Percentiles rank a stretch among this genome's conserved stretches.
Evolutionary conservation across 1,284 basidiomycete genomes (phyloP).

Genomic region (Athelia psychrophila): DNA sequence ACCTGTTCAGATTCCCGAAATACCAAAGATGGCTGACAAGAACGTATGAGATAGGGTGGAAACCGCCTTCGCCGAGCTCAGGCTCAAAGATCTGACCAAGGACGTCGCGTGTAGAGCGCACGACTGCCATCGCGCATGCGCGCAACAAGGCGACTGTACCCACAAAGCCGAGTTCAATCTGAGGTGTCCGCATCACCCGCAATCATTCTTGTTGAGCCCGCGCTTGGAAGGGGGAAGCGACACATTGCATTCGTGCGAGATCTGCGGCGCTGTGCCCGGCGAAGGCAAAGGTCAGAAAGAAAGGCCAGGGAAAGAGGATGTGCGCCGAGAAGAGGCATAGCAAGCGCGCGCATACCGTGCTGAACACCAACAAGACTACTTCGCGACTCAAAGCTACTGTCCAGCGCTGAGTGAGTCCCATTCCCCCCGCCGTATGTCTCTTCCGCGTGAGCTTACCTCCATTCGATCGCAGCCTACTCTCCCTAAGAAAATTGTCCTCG

Average conservation of each 20-base stretch:
- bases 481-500: constrained; percentile 59
- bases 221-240: constrained; percentile 31
- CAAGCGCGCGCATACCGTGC: constrained; percentile 58
- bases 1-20: neutral
- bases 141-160: constrained; percentile 65
- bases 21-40: constrained; percentile 3
- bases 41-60: constrained; percentile 53
- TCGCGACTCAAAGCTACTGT: constrained; percentile 53
- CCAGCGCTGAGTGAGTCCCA: constrained; percentile 36
- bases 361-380: constrained; percentile 62
- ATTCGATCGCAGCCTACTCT: constrained; percentile 45
- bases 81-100: constrained; percentile 48
- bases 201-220: too few species aligned
- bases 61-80: constrained; percentile 69
- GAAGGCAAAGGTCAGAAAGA: too few species aligned
- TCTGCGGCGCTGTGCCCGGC: neutral
- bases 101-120: constrained; percentile 56
- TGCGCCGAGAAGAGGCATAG: constrained; percentile 55
- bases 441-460: neutral
- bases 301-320: constrained; percentile 1
- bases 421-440: too few species aligned
- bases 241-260: constrained; percentile 53
- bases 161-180: too few species aligned
- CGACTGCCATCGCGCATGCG: constrained; percentile 61
- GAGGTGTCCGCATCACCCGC: constrained; percentile 21